Conservation (phyloP, 2,329 filamentous ascomycete species). For the Apiospora koreana region DNA sequence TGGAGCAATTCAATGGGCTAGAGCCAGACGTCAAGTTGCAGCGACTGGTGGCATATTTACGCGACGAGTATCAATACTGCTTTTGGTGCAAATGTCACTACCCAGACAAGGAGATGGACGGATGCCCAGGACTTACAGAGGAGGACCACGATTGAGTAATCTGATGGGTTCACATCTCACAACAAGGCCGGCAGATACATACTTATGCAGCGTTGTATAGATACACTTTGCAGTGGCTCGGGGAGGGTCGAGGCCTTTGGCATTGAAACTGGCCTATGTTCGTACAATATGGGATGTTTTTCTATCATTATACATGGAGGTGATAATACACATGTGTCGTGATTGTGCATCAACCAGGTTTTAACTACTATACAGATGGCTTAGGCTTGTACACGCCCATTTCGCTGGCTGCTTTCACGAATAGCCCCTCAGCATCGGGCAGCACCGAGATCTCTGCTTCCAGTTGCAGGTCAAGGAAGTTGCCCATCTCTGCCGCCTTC, state of each 20-base stretch:
- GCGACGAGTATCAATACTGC: constrained; percentile 77
- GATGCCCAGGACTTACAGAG: constrained; percentile 84
- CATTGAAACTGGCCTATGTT: background rate
- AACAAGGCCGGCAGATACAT: background rate
- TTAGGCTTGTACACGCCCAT: constrained; percentile 41
- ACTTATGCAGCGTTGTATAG: background rate
- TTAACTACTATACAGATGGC: background rate
- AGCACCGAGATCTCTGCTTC: constrained; percentile 26
- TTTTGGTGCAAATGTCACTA: constrained; percentile 95
- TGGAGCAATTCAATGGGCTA: constrained; percentile 77
- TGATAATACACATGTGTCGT: background rate
- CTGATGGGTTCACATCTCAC: background rate
- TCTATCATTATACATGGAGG: background rate
- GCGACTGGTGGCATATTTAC: constrained; percentile 67
- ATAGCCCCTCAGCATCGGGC: constrained; percentile 24
- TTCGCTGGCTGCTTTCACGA: constrained; percentile 38
- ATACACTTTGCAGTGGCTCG: background rate
- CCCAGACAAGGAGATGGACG: constrained; percentile 73
- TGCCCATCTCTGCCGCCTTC: constrained; percentile 41
- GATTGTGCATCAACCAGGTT: background rate
- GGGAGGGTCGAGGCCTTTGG: background rate
- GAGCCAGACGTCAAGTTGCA: constrained; percentile 66
- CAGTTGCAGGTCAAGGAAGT: constrained; percentile 42
- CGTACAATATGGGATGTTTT: background rate
- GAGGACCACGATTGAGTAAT: constrained; percentile 67